A percentile compares a stretch with the other conserved stretches of the same genome.
These are phyloP conservation scores for Leucocoprinus leucothites DNA, from an alignment of 768 basidiomycete genomes.

Conservation along the genomic window DNA sequence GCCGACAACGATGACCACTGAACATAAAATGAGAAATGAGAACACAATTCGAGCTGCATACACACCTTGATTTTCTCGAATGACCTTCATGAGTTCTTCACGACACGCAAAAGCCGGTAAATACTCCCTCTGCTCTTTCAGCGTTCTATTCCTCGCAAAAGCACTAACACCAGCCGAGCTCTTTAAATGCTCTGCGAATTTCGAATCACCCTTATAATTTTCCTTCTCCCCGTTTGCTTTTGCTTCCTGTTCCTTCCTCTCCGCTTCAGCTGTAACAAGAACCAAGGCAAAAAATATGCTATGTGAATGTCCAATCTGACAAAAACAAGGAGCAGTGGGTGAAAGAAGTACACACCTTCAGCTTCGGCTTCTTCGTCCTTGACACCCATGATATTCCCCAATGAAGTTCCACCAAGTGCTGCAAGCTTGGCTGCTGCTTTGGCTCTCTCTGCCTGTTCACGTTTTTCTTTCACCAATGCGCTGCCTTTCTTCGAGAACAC, in stretches of 20 bases:
- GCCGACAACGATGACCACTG: slow-evolving; percentile 94
- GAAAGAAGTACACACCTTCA: slow-evolving; percentile 61
- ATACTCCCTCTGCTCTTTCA: slow-evolving; percentile 96
- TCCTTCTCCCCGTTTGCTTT: slow-evolving; percentile 59
- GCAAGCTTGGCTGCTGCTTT: slow-evolving; percentile 97
- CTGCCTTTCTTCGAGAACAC: slow-evolving; percentile 97
- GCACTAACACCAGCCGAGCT: slow-evolving; percentile 70
- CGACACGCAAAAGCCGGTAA: slow-evolving; percentile 96
- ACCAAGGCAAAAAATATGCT: slow-evolving; percentile 39
- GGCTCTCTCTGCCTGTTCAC: slow-evolving; percentile 93
- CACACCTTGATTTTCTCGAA: slow-evolving; percentile 93
- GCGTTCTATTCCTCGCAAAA: slow-evolving; percentile 76
- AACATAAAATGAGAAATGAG: slow-evolving; percentile 7
- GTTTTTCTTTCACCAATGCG: slow-evolving; percentile 87
- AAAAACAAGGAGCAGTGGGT: slow-evolving; percentile 17
- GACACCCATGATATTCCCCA: slow-evolving; percentile 99
- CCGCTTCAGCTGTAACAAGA: slow-evolving; percentile 50
- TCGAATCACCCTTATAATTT: slow-evolving; percentile 89
- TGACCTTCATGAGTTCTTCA: slow-evolving; percentile 82
- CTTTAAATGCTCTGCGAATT: slow-evolving; percentile 95
- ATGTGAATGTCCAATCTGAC: slow-evolving; percentile 78
- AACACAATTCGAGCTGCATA: neutral
- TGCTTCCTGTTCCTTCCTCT: slow-evolving; percentile 43
- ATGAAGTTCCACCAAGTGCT: slow-evolving; percentile 82
- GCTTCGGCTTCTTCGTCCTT: slow-evolving; percentile 93